Evolutionary conservation across 306 rosid genomes (phyloP).

Genomic region (Cucumis melo): DNA sequence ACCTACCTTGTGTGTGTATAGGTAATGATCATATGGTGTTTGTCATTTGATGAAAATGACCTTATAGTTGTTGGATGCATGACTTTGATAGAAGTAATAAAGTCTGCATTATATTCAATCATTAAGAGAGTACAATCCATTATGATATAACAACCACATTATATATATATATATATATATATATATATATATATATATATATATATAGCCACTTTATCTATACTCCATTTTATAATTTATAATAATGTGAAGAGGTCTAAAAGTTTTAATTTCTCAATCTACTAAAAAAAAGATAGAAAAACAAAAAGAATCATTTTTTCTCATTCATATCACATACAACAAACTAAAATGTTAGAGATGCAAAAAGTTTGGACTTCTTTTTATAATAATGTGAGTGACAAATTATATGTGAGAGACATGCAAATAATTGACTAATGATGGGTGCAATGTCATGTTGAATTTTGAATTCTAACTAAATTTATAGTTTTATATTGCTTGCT

Average conservation of each 20-base stretch:
- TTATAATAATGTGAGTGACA: neutral
- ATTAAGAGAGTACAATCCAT: neutral
- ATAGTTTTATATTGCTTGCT: neutral
- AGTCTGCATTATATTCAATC: neutral
- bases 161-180: too few species aligned
- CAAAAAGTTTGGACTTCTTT: neutral
- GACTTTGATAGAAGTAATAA: neutral
- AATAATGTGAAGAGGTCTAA: too few species aligned
- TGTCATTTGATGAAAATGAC: neutral
- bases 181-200: too few species aligned
- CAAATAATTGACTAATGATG: neutral
- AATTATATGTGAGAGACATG: neutral
- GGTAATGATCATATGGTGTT: neutral
- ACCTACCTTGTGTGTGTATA: too few species aligned
- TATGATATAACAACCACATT: neutral
- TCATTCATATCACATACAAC: too few species aligned
- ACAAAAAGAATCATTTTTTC: too few species aligned
- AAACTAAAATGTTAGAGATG: neutral
- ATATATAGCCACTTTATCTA: too few species aligned
- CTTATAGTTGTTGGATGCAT: neutral
- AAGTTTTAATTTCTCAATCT: too few species aligned
- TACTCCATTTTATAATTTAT: too few species aligned
- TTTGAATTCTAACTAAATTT: too few species aligned
- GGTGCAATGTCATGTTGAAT: neutral
- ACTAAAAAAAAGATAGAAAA: too few species aligned